These are phyloP conservation scores for Starmera dryadoides DNA, from an alignment of 805 yeast species.

Conservation along the genomic window DNA sequence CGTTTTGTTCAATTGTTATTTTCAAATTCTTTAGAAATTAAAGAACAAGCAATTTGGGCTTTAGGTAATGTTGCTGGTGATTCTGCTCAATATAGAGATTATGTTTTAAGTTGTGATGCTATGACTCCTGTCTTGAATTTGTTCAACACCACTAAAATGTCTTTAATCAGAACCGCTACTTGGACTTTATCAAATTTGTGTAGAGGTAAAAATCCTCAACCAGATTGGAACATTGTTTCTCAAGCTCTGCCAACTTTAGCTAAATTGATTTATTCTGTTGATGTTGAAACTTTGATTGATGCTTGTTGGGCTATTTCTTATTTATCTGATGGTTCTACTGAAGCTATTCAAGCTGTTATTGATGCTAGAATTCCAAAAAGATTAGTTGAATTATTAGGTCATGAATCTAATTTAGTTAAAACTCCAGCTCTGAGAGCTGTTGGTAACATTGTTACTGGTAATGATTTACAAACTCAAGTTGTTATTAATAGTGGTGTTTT, in stretches of 20 bases:
- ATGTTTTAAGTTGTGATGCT: slow-evolving; percentile 77
- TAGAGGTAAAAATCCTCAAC: slow-evolving; percentile 94
- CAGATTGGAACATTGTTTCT: slow-evolving; percentile 86
- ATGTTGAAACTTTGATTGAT: slow-evolving; percentile 89
- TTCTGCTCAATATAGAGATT: slow-evolving; percentile 83
- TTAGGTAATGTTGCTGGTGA: slow-evolving; percentile 99
- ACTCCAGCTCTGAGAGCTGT: slow-evolving; percentile 97
- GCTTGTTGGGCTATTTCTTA: slow-evolving; percentile 99
- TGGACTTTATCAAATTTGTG: slow-evolving; percentile 97
- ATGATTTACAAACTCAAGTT: slow-evolving; percentile 90
- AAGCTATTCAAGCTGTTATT: slow-evolving; percentile 93
- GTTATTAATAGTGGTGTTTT: slow-evolving; percentile 91
- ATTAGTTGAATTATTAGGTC: slow-evolving; percentile 83
- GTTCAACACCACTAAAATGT: slow-evolving; percentile 74
- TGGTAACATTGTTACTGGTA: slow-evolving; percentile 97
- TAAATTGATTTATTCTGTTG: slow-evolving; percentile 82
- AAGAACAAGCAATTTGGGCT: slow-evolving; percentile 99
- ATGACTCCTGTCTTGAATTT: slow-evolving; percentile 81
- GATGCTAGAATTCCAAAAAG: slow-evolving; percentile 94
- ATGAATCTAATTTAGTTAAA: slow-evolving; percentile 80
- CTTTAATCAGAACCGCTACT: slow-evolving; percentile 93
- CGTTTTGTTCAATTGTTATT: slow-evolving; percentile 74
- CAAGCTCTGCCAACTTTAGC: slow-evolving; percentile 88
- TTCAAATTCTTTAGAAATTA: slow-evolving; percentile 82
- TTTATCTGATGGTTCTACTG: slow-evolving; percentile 85